Base-by-base conservation (phyloP, 345 rosid genomes). In the Luvunga scandens region DNA sequence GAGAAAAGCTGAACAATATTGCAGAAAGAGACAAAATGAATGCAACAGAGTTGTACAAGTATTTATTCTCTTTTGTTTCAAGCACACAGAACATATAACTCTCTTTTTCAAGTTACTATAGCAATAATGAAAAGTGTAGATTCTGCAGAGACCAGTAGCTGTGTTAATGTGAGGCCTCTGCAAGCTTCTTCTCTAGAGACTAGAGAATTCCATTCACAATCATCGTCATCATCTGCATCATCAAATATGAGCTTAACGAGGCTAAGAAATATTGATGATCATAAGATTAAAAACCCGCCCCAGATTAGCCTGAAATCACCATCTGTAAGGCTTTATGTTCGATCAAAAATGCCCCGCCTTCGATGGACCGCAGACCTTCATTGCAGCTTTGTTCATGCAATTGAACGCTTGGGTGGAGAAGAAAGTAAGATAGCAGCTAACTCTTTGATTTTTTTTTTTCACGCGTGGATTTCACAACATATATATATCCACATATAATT, bases 321-420 rank as follows among this genome's bases (percentile, higher is more conserved):
- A 16, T 22, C 28, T 7, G 88, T 86, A 55, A 81, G 91, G 87
- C 86, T 87, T 76, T 87, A 84, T 75, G 84, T 84, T 50, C 87
- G 92, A 64, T 84, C 93, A 9, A 90, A 83, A 80, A 45, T 80
- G 79, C 93, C 93, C n/a, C 75, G 96, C 34, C 85, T 90, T 45
- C 83, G 91, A 27, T 91, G 96, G 96, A 90, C 92, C 30, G 82
- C 90, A 9, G 81, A 84, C 66, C 91, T 91, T 80, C 96, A 91
- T 45, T 88, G 24, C 24, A 81, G 86, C 79, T 91, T 90, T 73
- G 87, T 89, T 72, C 90, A 83, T 85, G 96, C 94, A 19, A 92
- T 92, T 28, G 84, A 89, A 68, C 76, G 81, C 27, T 86, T 92
- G 13, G 97, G 94, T 4, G 97, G 94, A 80, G 91, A 89, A 80